phyloP scores from a whole-genome alignment of 768 basidiomycete species.

The Hericium erinaceus region DNA sequence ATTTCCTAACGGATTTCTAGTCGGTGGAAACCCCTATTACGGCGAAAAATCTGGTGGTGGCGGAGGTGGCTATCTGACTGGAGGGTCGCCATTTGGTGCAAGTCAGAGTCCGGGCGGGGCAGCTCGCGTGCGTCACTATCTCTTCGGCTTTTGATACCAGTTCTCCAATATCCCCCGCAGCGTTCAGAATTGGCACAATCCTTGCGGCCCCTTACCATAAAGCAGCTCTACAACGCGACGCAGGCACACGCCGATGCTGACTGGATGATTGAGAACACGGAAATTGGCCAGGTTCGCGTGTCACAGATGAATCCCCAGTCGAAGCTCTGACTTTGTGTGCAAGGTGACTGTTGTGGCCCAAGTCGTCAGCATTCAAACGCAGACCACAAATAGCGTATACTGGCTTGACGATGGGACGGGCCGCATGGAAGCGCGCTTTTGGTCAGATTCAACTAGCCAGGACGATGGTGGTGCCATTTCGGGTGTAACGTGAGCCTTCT shows the following conservation, averaged over 20 bases:
- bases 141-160: too few species aligned
- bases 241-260: conserved; percentile 86
- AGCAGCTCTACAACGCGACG: conserved; percentile 64
- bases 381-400: conserved; percentile 77
- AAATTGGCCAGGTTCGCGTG: conserved; percentile 67
- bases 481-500: conserved; percentile 34
- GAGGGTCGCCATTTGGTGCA: conserved; percentile 49
- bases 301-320: not conserved
- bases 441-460: conserved; percentile 61
- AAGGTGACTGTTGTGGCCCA: conserved; percentile 71
- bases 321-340: not conserved
- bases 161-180: conserved; percentile 14
- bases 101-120: conserved; percentile 53
- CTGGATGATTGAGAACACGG: conserved; percentile 73
- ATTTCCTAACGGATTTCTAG: conserved; percentile 8
- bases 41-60: conserved; percentile 33
- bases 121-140: conserved; percentile 26
- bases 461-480: conserved; percentile 43
- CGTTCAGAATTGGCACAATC: conserved; percentile 33
- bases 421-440: conserved; percentile 66
- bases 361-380: conserved; percentile 55
- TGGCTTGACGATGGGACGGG: conserved; percentile 83
- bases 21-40: conserved; percentile 32
- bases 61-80: conserved; percentile 50
- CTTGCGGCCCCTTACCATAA: conserved; percentile 67